These are phyloP conservation scores for Vanrija pseudolonga DNA, from an alignment of 1,284 basidiomycete species.

Conservation along the genomic window DNA sequence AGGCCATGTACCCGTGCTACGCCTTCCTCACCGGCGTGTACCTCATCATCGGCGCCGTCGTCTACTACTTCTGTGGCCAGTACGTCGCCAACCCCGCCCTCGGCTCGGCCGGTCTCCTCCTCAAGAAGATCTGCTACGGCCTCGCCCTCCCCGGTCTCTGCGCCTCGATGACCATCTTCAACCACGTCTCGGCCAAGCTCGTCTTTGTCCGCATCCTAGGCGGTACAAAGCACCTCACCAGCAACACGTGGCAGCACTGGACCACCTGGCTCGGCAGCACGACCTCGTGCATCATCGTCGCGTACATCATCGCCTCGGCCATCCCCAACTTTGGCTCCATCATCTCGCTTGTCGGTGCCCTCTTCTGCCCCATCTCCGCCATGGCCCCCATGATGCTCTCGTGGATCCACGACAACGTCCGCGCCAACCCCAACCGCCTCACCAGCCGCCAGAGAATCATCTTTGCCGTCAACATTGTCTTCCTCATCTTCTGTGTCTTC, in stretches of 20 bases:
- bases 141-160: conserved; percentile 40
- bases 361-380: conserved; percentile 19
- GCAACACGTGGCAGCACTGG: conserved; percentile 33
- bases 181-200: conserved; percentile 20
- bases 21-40: conserved; percentile 18
- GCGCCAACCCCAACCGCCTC: conserved; percentile 9
- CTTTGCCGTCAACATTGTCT: conserved; percentile 26
- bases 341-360: conserved; percentile 29
- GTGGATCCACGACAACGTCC: conserved; percentile 31
- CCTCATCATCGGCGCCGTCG: conserved; percentile 23
- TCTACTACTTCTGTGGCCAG: conserved; percentile 30
- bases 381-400: conserved; percentile 26
- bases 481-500: conserved; percentile 26
- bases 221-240: conserved; percentile 32
- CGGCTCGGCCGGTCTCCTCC: conserved; percentile 24
- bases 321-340: conserved; percentile 25
- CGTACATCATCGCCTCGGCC: conserved; percentile 28
- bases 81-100: conserved; percentile 35
- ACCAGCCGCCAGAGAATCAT: conserved; percentile 12
- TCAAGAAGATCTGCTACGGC: conserved; percentile 42
- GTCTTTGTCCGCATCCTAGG: conserved; percentile 38
- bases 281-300: conserved; percentile 12
- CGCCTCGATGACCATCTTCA: conserved; percentile 12
- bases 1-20: conserved; percentile 19
- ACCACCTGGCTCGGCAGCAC: conserved; percentile 33